These are phyloP conservation scores for Pholiota conissans DNA, from an alignment of 768 basidiomycete genomes.

Conservation along the genomic window DNA sequence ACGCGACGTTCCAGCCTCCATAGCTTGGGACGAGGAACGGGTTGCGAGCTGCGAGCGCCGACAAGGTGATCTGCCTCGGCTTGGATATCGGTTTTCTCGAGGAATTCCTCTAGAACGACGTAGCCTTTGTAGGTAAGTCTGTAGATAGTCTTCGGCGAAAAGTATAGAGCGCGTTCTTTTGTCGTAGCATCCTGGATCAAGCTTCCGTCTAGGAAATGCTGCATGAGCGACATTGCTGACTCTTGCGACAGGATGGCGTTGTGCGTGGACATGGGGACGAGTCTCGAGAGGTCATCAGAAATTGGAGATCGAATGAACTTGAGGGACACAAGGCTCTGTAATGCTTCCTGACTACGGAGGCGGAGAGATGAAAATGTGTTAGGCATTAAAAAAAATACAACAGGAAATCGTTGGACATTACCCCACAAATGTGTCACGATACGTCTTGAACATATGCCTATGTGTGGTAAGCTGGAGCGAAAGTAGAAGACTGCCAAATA, in stretches of 20 bases:
- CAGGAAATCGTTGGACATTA: neutral
- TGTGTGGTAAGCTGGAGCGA: slow-evolving; percentile 4
- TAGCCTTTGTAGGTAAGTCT: slow-evolving; percentile 7
- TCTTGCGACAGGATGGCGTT: neutral
- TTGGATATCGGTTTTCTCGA: slow-evolving; percentile 6
- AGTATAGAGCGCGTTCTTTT: neutral
- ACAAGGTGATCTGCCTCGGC: slow-evolving; percentile 11
- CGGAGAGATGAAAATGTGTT: neutral
- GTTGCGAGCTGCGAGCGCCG: slow-evolving; percentile 1
- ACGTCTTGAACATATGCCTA: slow-evolving; percentile 10
- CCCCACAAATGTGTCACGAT: slow-evolving; percentile 7
- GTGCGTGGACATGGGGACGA: neutral
- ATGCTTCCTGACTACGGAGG: slow-evolving; percentile 7
- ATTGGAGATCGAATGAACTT: slow-evolving; percentile 2
- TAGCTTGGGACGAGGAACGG: slow-evolving; percentile 5
- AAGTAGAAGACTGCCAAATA: slow-evolving; percentile 11
- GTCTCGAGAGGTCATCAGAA: neutral
- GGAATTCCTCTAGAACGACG: slow-evolving; percentile 6
- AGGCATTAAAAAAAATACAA: neutral
- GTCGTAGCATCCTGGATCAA: slow-evolving; percentile 6
- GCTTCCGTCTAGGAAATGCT: slow-evolving; percentile 6
- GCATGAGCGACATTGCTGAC: slow-evolving; percentile 4
- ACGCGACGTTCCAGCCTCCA: slow-evolving; percentile 5
- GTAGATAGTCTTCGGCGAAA: slow-evolving; percentile 7
- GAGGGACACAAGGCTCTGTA: slow-evolving; percentile 8